A percentile compares a stretch with the other conserved stretches of the same genome.
phyloP scores from a whole-genome alignment of 257 asterid genomes.

The Przewalskia tangutica region DNA sequence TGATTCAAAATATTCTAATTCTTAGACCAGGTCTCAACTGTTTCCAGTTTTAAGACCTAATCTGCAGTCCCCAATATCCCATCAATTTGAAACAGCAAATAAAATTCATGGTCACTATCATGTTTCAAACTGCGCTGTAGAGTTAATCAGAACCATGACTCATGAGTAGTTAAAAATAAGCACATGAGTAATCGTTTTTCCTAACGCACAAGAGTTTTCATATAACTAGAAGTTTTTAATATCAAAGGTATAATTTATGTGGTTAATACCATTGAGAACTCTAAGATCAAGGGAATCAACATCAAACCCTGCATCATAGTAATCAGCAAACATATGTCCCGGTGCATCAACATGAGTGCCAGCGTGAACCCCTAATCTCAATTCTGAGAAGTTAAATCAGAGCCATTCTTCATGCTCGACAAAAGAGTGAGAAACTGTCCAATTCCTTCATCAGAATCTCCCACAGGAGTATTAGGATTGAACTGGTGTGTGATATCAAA shows the following conservation, averaged over 20 bases:
- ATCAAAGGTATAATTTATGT: not conserved
- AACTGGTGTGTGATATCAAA: conserved; percentile 60
- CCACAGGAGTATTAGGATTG: conserved; percentile 46
- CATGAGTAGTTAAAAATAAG: not conserved
- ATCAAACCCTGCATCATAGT: conserved; percentile 63
- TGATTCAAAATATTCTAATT: not conserved
- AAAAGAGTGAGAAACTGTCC: conserved; percentile 45
- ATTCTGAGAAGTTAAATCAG: conserved; percentile 70
- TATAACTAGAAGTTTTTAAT: not conserved
- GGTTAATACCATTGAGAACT: conserved; percentile 48
- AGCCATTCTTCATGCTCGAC: conserved; percentile 71
- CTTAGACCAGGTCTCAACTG: not conserved
- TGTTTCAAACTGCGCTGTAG: not conserved
- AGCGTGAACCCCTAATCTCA: conserved; percentile 54
- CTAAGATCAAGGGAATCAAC: conserved; percentile 71
- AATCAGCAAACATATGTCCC: conserved; percentile 55
- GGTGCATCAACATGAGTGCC: conserved; percentile 95
- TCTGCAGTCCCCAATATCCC: not conserved
- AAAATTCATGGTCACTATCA: not conserved
- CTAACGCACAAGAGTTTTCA: not conserved
- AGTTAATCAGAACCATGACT: not conserved
- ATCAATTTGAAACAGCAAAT: not conserved
- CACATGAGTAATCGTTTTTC: too few relatives aligned
- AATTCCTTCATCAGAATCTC: conserved; percentile 41
- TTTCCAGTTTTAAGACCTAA: not conserved